Evolutionary conservation across 2,329 filamentous ascomycete species (phyloP), one percentile per base, ranked within the genome.

Genomic region (Thelonectria rubi): DNA sequence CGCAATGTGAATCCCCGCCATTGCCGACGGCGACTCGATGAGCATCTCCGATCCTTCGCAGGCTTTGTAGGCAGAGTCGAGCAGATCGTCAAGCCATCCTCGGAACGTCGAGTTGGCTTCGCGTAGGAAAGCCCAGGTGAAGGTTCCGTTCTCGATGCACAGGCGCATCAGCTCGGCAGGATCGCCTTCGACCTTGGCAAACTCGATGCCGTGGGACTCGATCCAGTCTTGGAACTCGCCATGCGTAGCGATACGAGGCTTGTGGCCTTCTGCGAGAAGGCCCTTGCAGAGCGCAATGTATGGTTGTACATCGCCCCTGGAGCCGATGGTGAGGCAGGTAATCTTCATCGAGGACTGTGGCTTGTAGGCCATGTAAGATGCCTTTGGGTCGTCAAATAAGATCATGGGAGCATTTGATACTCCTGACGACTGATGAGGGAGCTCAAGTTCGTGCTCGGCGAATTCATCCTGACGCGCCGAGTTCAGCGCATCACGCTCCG

Each of bases 1-100:
- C 1, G 95, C 95, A 67, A 99, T 97, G 76, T 99, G 95, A 55
- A 99, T 97, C 24, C 95, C 95, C 0, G 91, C 93, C 95, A 99
- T 99, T 14, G 95, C 93, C 59, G 92, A 97, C 0, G 95, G 95
- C 48, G 92, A 97, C 76, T 99, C 95, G 63, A 99, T 97, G 40
- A 99, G 82, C 32, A 99, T 80, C 74, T 99, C 94, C 2, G 91
- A 91, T 21, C 89, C 91, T 76, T 97, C 88, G 72, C 94, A 98
- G 1, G 93, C 93, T 45, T 80, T 77, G 88, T 91, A 98, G 0
- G 93, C 89, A 15, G 93, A 94, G 15, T 84, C 84, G 37, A 97
- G 86, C 20, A 99, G 85, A 45, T 93, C 91, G 69, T 98, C 94
- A 17, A 99, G 88, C 94, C 95, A 99, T n/a, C 88, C 90, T 55